These are phyloP conservation scores for Daldinia eschscholtzii DNA, from an alignment of 2,329 filamentous ascomycete species.

Conservation along the genomic window DNA sequence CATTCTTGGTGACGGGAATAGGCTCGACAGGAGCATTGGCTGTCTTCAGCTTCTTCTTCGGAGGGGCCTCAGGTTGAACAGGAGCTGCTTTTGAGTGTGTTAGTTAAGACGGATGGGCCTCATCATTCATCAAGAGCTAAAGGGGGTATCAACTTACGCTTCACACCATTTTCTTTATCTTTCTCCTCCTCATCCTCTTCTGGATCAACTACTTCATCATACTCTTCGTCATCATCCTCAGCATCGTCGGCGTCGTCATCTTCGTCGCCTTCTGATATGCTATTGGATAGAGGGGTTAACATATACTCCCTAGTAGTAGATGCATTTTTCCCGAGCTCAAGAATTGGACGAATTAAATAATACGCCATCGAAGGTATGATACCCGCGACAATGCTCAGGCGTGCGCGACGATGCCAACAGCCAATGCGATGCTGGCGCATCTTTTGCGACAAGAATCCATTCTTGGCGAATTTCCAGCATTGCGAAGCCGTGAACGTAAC, in stretches of 20 bases:
- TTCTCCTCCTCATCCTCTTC: slow-evolving; percentile 45
- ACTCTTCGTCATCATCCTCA: slow-evolving; percentile 52
- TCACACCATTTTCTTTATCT: slow-evolving; percentile 44
- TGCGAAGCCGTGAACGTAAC: slow-evolving; percentile 11
- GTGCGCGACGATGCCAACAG: slow-evolving; percentile 26
- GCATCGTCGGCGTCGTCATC: slow-evolving; percentile 52
- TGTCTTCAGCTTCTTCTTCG: slow-evolving; percentile 53
- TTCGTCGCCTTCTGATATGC: slow-evolving; percentile 52
- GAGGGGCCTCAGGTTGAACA: slow-evolving; percentile 44
- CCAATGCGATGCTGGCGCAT: slow-evolving; percentile 40
- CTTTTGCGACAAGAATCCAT: slow-evolving; percentile 33
- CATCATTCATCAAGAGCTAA: background rate
- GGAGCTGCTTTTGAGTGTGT: slow-evolving; percentile 23
- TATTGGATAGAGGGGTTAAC: slow-evolving; percentile 39
- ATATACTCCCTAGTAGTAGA: slow-evolving; percentile 3
- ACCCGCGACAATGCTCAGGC: slow-evolving; percentile 23
- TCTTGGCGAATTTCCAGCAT: slow-evolving; percentile 12
- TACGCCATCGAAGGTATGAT: background rate
- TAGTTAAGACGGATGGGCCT: slow-evolving; percentile 12
- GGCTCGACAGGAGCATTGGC: slow-evolving; percentile 41
- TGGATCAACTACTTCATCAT: slow-evolving; percentile 49
- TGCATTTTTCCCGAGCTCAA: background rate
- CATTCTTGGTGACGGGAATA: slow-evolving; percentile 46
- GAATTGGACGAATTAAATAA: slow-evolving; percentile 10
- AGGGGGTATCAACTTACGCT: slow-evolving; percentile 46